Evolutionary conservation across 176 grass and related monocot species (phyloP), one percentile per base, ranked within the genome.

Genomic region (Ensete glaucum): DNA sequence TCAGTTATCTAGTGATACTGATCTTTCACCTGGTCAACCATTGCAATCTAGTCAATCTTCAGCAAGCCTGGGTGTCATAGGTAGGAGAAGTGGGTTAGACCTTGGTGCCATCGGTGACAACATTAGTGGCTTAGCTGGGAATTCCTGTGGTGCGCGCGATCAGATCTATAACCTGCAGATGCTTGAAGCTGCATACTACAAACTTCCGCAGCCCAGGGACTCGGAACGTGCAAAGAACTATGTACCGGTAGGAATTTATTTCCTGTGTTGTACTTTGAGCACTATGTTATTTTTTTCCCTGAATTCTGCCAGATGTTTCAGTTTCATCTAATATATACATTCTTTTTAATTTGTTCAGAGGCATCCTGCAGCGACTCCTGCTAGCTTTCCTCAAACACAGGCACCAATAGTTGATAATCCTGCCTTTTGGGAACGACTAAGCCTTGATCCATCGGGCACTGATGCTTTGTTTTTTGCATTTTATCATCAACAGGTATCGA

Each of bases 391-490:
- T 56, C 96, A 99, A 85, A 82, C 80, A 73, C 96, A 94, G 65
- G 88, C 91, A 67, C 85, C 96, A 50, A 79, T 93, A 74, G 81
- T 99, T 56, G 89, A 87, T 11, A 94, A 99, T 81, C 86, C 88
- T 60, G 89, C 87, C 9, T 91, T 99, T 62, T 99, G 96, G 96
- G 96, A 94, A 86, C 83, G 90, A 75, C 80, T 95, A 4, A 86
- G 88, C 69, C 72, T 83, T 54, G 91, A 99, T 87, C 73, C 96
- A 69, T 73, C 89, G 73, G 81, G 91, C 68, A 89, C 91, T 1
- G 96, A 99, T 84, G 82, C 90, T 75, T 71, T 99, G n/a, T 99
- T 99, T 77, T 99, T 99, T 82, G 91, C 96, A 16, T 99, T 99
- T 80, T 99, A 99, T 73, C 89, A 99, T 78, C 96, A 94, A 79